phyloP scores from a whole-genome alignment of 2,329 filamentous ascomycete species.

The Beauveria pseudobassiana region DNA sequence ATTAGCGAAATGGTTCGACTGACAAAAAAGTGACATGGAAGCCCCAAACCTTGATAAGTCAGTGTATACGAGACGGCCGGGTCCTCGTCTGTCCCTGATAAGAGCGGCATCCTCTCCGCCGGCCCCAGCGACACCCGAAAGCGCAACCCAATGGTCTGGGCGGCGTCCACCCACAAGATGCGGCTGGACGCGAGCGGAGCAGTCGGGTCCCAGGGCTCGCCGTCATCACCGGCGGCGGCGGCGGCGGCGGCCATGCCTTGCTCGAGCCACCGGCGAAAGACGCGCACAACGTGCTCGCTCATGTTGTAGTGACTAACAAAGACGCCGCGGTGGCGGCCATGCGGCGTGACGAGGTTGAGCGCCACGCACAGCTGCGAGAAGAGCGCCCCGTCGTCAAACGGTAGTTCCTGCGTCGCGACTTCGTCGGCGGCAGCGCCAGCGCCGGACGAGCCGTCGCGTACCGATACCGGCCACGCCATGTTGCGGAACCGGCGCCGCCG shows the following conservation, averaged over 20 bases:
- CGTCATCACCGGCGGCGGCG: neutral
- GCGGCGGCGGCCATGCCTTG: constrained; percentile 31
- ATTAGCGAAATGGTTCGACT: neutral
- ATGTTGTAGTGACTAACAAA: constrained; percentile 60
- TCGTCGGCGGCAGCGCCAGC: constrained; percentile 16
- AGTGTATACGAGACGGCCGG: constrained; percentile 62
- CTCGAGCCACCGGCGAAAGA: constrained; percentile 67
- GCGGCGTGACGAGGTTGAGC: constrained; percentile 58
- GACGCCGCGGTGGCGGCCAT: constrained; percentile 51
- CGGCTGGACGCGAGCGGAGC: constrained; percentile 17
- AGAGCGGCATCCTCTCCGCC: constrained; percentile 41
- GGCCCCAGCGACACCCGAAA: constrained; percentile 45
- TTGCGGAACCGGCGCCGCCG: constrained; percentile 26
- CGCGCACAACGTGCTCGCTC: constrained; percentile 58
- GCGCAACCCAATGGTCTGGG: constrained; percentile 57
- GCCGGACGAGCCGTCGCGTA: neutral
- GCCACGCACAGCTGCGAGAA: constrained; percentile 68
- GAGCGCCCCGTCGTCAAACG: constrained; percentile 60
- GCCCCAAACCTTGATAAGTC: constrained; percentile 58
- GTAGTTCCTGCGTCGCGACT: constrained; percentile 47
- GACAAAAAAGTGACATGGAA: neutral
- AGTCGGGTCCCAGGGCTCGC: too few relatives aligned
- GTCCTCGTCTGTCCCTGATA: constrained; percentile 54
- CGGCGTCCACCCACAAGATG: constrained; percentile 61
- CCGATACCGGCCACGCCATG: constrained; percentile 8